Conservation (phyloP, 768 basidiomycete species). For the Cystofilobasidium capitatum region DNA sequence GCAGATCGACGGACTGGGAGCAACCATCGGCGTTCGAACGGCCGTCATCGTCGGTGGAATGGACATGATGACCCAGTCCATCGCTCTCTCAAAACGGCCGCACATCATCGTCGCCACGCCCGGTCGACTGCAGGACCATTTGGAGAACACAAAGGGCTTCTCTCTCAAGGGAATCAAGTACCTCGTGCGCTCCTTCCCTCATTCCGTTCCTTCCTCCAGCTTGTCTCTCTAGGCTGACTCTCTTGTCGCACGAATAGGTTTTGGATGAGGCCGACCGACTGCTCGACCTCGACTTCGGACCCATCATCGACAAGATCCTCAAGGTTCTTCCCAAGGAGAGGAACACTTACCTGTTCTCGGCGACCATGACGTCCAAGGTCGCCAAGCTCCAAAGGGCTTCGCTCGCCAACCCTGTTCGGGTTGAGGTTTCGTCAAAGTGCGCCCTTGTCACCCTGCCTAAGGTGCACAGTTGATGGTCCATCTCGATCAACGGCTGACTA, state of each 20-base stretch:
- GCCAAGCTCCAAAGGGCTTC: constrained; percentile 91
- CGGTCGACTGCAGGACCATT: constrained; percentile 80
- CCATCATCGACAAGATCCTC: constrained; percentile 89
- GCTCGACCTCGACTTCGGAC: constrained; percentile 92
- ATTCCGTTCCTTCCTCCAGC: not conserved
- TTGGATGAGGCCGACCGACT: constrained; percentile 93
- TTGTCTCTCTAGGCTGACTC: not conserved
- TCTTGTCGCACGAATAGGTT: constrained; percentile 49
- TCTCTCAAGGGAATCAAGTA: constrained; percentile 75
- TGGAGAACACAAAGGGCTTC: constrained; percentile 97
- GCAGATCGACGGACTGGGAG: constrained; percentile 83
- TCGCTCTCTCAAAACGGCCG: constrained; percentile 84
- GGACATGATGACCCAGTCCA: constrained; percentile 79
- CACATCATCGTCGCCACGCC: constrained; percentile 94
- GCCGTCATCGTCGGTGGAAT: constrained; percentile 91
- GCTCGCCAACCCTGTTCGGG: constrained; percentile 79
- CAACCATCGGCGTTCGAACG: constrained; percentile 83
- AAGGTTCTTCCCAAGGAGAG: constrained; percentile 90
- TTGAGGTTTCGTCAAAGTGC: constrained; percentile 88
- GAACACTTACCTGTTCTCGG: constrained; percentile 91
- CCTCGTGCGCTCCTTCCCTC: constrained; percentile 51
- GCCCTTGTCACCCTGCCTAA: constrained; percentile 33
- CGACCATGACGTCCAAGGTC: constrained; percentile 98
- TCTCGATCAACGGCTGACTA: not conserved
- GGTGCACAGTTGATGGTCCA: not conserved